Evolutionary conservation across 2,329 filamentous ascomycete species (phyloP).

Genomic region (Ophiostoma australiae): DNA sequence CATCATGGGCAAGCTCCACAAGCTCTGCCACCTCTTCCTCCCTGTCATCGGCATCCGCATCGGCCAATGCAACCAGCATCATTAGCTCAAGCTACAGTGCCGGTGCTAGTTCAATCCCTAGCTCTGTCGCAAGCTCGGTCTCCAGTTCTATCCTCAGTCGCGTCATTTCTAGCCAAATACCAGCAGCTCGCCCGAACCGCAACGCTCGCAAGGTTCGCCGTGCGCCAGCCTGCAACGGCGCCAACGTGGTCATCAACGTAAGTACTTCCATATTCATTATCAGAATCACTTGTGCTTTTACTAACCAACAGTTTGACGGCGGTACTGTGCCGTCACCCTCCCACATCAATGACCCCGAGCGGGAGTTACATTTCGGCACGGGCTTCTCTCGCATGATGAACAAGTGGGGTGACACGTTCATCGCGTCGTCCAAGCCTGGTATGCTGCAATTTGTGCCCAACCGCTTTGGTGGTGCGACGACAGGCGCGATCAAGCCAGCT

Average conservation of each 20-base stretch:
- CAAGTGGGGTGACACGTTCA: slow-evolving; percentile 16
- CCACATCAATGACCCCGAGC: slow-evolving; percentile 27
- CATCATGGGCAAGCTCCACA: not conserved
- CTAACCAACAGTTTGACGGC: not conserved
- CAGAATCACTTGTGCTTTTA: not conserved
- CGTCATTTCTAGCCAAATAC: not conserved
- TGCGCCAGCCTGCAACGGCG: not conserved
- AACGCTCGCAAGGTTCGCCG: not conserved
- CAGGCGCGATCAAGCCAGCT: slow-evolving; percentile 29
- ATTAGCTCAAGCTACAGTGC: not conserved
- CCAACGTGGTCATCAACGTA: not conserved
- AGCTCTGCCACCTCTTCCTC: not conserved
- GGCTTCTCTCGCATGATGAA: slow-evolving; percentile 32
- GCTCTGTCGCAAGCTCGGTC: not conserved
- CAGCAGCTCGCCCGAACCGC: not conserved
- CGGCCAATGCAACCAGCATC: not conserved
- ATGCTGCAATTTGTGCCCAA: slow-evolving; percentile 29
- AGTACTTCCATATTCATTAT: not conserved
- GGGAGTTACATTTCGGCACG: slow-evolving; percentile 35
- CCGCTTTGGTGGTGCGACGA: slow-evolving; percentile 27
- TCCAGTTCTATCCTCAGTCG: not conserved
- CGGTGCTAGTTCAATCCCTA: not conserved
- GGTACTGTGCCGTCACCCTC: not conserved
- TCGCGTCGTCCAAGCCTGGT: slow-evolving; percentile 29
- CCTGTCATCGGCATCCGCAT: not conserved